These are phyloP conservation scores for Citrullus mucosospermus DNA, from an alignment of 306 rosid species.

Conservation along the genomic window DNA sequence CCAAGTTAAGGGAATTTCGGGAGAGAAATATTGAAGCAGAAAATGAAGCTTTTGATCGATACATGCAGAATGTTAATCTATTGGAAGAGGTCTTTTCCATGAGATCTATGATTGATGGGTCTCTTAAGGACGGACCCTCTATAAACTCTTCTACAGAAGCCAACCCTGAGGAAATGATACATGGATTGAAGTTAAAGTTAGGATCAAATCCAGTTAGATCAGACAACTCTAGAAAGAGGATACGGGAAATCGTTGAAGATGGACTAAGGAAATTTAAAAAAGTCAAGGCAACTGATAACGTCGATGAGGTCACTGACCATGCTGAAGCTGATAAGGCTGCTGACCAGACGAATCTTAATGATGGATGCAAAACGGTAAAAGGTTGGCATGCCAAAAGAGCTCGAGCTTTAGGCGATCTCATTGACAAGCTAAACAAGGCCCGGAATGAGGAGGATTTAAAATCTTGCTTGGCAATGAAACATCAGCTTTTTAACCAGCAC, in stretches of 20 bases:
- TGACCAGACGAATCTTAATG: background rate
- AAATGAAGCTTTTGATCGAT: constrained; percentile 77
- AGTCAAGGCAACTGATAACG: constrained; percentile 19
- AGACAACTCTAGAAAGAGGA: constrained; percentile 40
- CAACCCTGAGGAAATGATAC: constrained; percentile 22
- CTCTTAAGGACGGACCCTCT: constrained; percentile 24
- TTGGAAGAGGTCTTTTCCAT: constrained; percentile 70
- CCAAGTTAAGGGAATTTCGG: constrained; percentile 70
- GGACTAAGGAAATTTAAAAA: constrained; percentile 53
- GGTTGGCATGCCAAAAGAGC: constrained; percentile 33
- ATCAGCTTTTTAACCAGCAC: constrained; percentile 37
- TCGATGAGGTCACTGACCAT: constrained; percentile 27
- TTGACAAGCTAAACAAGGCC: constrained; percentile 75
- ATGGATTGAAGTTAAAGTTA: constrained; percentile 53
- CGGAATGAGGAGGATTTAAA: constrained; percentile 78
- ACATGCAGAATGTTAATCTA: constrained; percentile 69
- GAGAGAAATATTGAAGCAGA: constrained; percentile 62
- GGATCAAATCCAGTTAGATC: constrained; percentile 44
- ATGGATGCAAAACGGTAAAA: constrained; percentile 25
- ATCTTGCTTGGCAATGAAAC: constrained; percentile 57
- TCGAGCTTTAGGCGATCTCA: constrained; percentile 48
- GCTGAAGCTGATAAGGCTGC: constrained; percentile 19
- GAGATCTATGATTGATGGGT: constrained; percentile 30
- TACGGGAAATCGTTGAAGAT: constrained; percentile 53
- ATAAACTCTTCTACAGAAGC: constrained; percentile 25